These are phyloP conservation scores for Neltuma alba DNA, from an alignment of 306 rosid species.

Conservation along the genomic window DNA sequence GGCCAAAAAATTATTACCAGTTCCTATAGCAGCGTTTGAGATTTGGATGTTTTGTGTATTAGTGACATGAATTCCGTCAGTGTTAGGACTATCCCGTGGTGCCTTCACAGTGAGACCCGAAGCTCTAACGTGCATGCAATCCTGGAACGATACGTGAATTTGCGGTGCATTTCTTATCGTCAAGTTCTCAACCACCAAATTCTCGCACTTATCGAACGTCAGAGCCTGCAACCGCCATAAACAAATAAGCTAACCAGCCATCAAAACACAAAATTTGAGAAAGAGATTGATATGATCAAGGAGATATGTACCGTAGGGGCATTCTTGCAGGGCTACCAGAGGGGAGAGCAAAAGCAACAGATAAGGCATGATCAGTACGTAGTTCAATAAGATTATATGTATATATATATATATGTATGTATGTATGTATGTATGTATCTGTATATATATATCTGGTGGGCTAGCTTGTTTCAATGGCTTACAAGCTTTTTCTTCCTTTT, in stretches of 20 bases:
- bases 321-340: constrained; percentile 74
- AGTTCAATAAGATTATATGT: background rate
- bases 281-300: background rate
- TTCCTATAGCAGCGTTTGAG: constrained; percentile 51
- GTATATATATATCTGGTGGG: background rate
- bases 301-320: constrained; percentile 72
- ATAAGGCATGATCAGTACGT: constrained; percentile 11
- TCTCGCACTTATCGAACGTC: constrained; percentile 52
- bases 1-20: constrained; percentile 50
- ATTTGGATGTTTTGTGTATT: constrained; percentile 57
- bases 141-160: constrained; percentile 59
- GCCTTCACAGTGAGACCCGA: constrained; percentile 52
- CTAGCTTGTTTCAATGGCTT: constrained; percentile 25
- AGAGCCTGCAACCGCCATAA: constrained; percentile 59
- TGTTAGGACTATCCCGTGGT: constrained; percentile 70
- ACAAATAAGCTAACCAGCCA: background rate
- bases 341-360: background rate
- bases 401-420: background rate
- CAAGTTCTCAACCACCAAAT: constrained; percentile 51
- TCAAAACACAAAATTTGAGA: background rate
- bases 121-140: constrained; percentile 47
- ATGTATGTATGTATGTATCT: background rate
- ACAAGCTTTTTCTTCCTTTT: constrained; percentile 52
- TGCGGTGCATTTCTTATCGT: constrained; percentile 55
- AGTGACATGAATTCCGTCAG: constrained; percentile 79